These are phyloP conservation scores for Psidium friedrichsthalianum DNA, from an alignment of 345 rosid species.

Conservation along the genomic window DNA sequence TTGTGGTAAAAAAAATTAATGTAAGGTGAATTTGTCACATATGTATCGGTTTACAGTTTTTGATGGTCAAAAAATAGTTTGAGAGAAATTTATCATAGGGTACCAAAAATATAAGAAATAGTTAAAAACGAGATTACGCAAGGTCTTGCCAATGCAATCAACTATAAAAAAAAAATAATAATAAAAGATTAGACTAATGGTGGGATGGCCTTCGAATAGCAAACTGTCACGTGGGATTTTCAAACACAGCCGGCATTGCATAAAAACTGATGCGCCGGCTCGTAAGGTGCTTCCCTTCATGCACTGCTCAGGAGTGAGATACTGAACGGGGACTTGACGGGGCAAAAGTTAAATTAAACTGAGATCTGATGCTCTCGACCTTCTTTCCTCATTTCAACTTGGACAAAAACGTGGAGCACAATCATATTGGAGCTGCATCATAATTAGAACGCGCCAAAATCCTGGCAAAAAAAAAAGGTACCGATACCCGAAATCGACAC, in stretches of 20 bases:
- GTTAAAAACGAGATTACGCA: too few species aligned
- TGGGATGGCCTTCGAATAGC: neutral
- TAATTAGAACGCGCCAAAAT: fast-evolving
- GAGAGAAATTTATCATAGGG: too few species aligned
- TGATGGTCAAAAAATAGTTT: too few species aligned
- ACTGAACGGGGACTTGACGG: neutral
- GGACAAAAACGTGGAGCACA: neutral
- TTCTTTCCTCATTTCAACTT: neutral
- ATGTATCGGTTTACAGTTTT: too few species aligned
- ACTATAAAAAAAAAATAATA: neutral
- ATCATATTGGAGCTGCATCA: neutral
- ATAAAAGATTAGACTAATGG: neutral
- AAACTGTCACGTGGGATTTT: neutral
- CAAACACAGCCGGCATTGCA: neutral
- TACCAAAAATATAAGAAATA: neutral
- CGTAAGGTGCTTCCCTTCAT: neutral
- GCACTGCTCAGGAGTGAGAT: neutral
- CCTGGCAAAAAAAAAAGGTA: neutral
- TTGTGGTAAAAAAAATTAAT: too few species aligned
- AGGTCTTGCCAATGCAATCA: neutral
- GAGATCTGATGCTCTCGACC: neutral
- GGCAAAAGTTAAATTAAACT: neutral
- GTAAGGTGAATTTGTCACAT: too few species aligned
- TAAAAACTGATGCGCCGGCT: fast-evolving
- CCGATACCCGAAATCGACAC: neutral